phyloP scores from a whole-genome alignment of 768 basidiomycete species.

The Pulveroboletus sp. region DNA sequence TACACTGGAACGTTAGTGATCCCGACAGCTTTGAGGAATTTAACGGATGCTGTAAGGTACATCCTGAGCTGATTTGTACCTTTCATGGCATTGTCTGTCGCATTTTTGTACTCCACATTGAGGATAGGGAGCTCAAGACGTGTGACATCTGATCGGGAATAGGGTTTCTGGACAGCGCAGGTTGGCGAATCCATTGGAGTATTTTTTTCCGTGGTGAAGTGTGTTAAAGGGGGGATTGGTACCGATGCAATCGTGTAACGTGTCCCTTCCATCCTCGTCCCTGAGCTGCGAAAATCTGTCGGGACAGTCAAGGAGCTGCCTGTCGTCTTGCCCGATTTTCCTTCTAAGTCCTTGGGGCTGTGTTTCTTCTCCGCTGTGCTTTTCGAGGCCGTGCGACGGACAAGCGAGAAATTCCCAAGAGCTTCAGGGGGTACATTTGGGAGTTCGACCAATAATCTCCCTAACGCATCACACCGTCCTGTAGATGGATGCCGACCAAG shows the following conservation, averaged over 20 bases:
- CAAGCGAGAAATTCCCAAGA: not conserved
- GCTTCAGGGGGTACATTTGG: not conserved
- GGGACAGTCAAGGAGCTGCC: not conserved
- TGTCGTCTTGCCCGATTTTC: not conserved
- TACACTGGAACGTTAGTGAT: constrained; percentile 4
- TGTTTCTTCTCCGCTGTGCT: not conserved
- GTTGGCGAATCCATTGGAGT: not conserved
- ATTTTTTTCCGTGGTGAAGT: too few species aligned
- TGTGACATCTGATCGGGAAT: not conserved
- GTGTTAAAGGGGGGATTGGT: too few species aligned
- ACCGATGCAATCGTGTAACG: not conserved
- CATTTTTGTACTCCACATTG: constrained; percentile 3
- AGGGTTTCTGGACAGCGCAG: not conserved
- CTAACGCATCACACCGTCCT: constrained; percentile 6
- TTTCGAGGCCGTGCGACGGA: not conserved
- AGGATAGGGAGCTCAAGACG: constrained; percentile 8
- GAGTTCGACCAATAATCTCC: constrained; percentile 1
- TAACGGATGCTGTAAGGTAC: constrained; percentile 7
- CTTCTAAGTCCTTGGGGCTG: not conserved
- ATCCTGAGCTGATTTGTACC: constrained; percentile 7
- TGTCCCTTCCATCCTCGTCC: not conserved
- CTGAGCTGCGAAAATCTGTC: not conserved
- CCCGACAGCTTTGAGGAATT: constrained; percentile 4
- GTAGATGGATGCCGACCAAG: not conserved
- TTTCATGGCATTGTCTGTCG: not conserved